Evolutionary conservation across 2,329 filamentous ascomycete genomes (phyloP), one percentile per base, ranked within the genome.

Genomic region (Talaromyces pinophilus): DNA sequence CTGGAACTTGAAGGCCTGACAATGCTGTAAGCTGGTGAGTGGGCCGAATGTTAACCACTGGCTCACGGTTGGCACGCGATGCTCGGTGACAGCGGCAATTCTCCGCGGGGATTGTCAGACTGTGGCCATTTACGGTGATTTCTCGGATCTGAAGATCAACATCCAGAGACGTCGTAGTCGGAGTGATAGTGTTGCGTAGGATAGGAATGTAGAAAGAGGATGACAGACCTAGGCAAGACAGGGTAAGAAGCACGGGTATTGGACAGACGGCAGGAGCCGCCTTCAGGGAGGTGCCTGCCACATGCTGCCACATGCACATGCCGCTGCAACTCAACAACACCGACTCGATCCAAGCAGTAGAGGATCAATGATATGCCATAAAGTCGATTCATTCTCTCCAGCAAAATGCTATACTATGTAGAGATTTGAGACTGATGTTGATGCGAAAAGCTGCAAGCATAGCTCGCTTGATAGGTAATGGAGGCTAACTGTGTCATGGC

Each of bases 191-290:
- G 5, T 52, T 52, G 25, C 22, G 42, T 28, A 35, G 42, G 25
- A 25, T 46, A n/a, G 42, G 8, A 11, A 35, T 35, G 10, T 35
- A 11, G 33, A 7, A 40, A 15, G 38, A 40, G 5, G 22, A 50
- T 28, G 46, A 28, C 22, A 50, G 25, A 13, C 38, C 8, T 40
- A 15, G 11, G 38, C 15, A 42, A 17, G 38, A 42, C 38, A 42
- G 17, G 46, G 22, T 2, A 52, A 55, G 30, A n/a, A 35, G 17
- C 52, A 57, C 48, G 30, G n/a, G 17, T 15, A 15, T 30, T 19
- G n/a, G 30, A 5, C 30, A 35, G 28, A 57, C 52, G 52, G 52
- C 28, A 57, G 52, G 52, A 57, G 52, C 52, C 52, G 30, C 30
- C 52, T 19, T 13, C 2, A 38, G 52, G 30, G 10, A 35, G 17